Base-by-base conservation (phyloP, 108 stramenopile species). In the Aurantiochytrium sp. region DNA sequence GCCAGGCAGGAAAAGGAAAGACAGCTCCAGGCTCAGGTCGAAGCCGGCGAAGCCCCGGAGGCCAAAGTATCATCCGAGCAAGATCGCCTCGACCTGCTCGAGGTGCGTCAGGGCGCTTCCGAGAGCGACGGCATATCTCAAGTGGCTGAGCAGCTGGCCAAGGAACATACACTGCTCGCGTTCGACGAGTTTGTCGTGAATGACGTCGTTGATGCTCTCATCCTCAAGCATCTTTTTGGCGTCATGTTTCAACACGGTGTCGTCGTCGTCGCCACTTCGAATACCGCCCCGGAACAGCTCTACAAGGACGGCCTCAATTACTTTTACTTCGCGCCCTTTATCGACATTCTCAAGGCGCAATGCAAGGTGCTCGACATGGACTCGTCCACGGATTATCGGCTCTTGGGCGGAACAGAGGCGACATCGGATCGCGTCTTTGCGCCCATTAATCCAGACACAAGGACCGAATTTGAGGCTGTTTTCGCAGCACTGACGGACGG, bases 171-270 rank as follows among this genome's bases (percentile, higher is more conserved):
- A 29, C 59, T 97, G 5, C 88, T 97, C 12, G 95, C 95, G 59
- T 95, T 97, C 60, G 97, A 97, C 89, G 97, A 97, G 90, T 97
- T 97, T 91, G 96, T 97, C 90, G 97, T 97, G 0, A 96, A 96
- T 5, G 97, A 97, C 91, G 94, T 98, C 25, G 97, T 96, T 8
- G 97, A 98, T 91, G 96, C 97, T 18, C 60, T 96, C 58, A 96
- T 96, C 69, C 76, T 96, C 16, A 92, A 95, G 72, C 92, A 95
- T 60, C 87, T 96, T 16, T 97, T 96, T 92, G 95, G 93, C 4
- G 94, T 92, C 8, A 69, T 96, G 90, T 72, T 92, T 44, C 87
- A 93, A 5, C 64, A 91, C 14, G 97, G 97, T 8, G 94, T 93
- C 21, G 92, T 97, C 19, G 72, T 89, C 19, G 92, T 94, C 14